Base-by-base conservation (phyloP, 257 asterid species). In the Rehmannia glutinosa region DNA sequence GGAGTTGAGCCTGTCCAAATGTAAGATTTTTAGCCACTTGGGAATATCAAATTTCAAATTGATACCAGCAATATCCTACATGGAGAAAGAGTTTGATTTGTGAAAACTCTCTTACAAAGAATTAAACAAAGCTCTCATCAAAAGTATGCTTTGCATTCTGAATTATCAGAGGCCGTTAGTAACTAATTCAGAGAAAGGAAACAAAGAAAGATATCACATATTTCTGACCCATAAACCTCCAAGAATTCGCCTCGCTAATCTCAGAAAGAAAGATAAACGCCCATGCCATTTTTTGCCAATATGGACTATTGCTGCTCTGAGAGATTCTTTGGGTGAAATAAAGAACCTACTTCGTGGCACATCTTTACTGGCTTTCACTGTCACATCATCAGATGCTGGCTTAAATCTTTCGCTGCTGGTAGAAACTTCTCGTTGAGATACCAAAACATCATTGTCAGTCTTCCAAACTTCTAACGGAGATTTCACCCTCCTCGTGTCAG, bases 61-160 rank as follows among this genome's bases (percentile, higher is more conserved):
- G 74, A 93, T 88, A 61, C 99, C 99, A 62, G 99, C 85, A 77
- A 93, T 83, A 73, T 88, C 97, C 99, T 93, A 81, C 84, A 77
- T 8, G 51, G 19, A 65, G 45, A 68, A 32, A 56, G 51, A 42
- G 35, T 13, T 39, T 3, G 43, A 67, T 54, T 41, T 76, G 46
- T 43, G 24, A 60, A 1, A 56, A 64, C 49, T 20, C 11, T 51
- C 56, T 11, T 33, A 49, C 23, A 47, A 35, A 19, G 23, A n/a
- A 60, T 54, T 38, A 19, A 23, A 33, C 19, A 45, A 21, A 12
- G 70, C 61, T 49, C 33, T 42, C 47, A 64, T 9, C 60, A 63
- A 59, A 46, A 27, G 36, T 25, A 35, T 54, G 55, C 12, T n/a
- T 51, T 5, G 60, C 62, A 27, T 58, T 57, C 70, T 32, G 50